Evolutionary conservation across 1,139 yeast species (phyloP).

Genomic region (Taphrina deformans): DNA sequence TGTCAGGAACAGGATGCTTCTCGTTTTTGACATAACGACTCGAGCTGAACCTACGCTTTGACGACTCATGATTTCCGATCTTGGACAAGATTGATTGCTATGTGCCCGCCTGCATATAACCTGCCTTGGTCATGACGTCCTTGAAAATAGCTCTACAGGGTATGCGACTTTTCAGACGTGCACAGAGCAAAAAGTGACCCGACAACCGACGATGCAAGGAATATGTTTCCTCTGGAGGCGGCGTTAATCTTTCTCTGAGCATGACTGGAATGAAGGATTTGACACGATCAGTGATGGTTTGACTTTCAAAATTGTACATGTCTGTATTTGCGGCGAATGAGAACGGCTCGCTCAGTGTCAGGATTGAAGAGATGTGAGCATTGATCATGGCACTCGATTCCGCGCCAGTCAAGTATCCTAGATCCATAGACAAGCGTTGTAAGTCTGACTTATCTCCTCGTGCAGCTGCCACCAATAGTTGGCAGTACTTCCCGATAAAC

Average conservation of each 20-base stretch:
- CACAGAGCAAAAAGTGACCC: conserved; percentile 89
- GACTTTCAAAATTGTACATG: conserved; percentile 68
- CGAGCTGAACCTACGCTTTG: not conserved
- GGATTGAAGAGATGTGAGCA: conserved; percentile 87
- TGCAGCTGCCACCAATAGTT: conserved; percentile 75
- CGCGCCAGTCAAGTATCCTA: conserved; percentile 85
- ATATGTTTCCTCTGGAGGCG: conserved; percentile 98
- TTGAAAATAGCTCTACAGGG: conserved; percentile 77
- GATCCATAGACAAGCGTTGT: conserved; percentile 62
- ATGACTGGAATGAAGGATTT: conserved; percentile 79
- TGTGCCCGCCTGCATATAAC: conserved; percentile 4
- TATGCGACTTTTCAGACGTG: conserved; percentile 77
- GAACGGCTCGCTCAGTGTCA: conserved; percentile 92
- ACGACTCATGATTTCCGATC: not conserved
- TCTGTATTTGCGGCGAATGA: conserved; percentile 51
- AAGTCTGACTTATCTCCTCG: conserved; percentile 65
- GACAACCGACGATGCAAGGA: conserved; percentile 90
- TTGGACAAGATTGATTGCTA: not conserved
- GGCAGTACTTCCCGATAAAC: conserved; percentile 69
- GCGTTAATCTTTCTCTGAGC: conserved; percentile 88
- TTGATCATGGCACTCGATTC: conserved; percentile 65
- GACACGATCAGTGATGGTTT: conserved; percentile 91
- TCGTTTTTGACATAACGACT: not conserved
- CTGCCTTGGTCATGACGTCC: conserved; percentile 57
- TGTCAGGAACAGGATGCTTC: no score